Conservation (phyloP, 495 filamentous ascomycete genomes). For the Parmelia sp. region DNA sequence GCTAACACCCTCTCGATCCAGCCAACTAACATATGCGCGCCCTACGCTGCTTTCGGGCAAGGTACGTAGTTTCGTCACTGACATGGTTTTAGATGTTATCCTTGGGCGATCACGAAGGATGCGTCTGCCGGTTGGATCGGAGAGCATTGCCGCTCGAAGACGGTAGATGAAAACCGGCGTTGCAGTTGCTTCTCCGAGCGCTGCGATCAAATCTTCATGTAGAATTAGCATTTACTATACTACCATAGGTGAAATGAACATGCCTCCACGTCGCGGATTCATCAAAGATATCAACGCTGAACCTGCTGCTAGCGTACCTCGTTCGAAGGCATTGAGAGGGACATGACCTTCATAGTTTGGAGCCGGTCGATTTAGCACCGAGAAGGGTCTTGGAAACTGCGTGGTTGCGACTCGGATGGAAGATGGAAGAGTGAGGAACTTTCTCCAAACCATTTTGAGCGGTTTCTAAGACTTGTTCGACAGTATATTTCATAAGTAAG, state of each 20-base stretch:
- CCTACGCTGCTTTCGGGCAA: constrained; percentile 74
- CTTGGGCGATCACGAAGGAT: constrained; percentile 87
- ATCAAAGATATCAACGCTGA: constrained; percentile 73
- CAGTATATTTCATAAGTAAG: neutral
- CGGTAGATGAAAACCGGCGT: constrained; percentile 93
- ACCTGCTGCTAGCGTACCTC: constrained; percentile 69
- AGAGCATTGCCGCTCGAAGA: constrained; percentile 86
- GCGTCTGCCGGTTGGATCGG: constrained; percentile 72
- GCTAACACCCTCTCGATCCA: constrained; percentile 85
- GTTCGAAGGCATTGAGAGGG: constrained; percentile 73
- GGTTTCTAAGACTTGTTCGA: neutral
- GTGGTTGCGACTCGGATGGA: neutral
- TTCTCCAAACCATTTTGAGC: neutral
- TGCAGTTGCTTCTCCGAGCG: constrained; percentile 87
- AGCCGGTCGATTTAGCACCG: constrained; percentile 66
- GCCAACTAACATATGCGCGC: constrained; percentile 76
- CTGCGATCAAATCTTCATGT: constrained; percentile 75
- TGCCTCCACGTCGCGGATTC: constrained; percentile 73
- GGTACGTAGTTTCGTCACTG: constrained; percentile 60
- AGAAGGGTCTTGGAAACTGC: constrained; percentile 49
- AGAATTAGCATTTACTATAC: constrained; percentile 9
- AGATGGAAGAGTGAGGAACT: constrained; percentile 7
- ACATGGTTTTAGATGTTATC: constrained; percentile 72
- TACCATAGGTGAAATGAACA: constrained; percentile 11
- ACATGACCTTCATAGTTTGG: constrained; percentile 90